Percentiles rank a stretch among this genome's conserved stretches.
These are phyloP conservation scores for Amanita pallidorosea DNA, from an alignment of 768 basidiomycete genomes.

Conservation along the genomic window DNA sequence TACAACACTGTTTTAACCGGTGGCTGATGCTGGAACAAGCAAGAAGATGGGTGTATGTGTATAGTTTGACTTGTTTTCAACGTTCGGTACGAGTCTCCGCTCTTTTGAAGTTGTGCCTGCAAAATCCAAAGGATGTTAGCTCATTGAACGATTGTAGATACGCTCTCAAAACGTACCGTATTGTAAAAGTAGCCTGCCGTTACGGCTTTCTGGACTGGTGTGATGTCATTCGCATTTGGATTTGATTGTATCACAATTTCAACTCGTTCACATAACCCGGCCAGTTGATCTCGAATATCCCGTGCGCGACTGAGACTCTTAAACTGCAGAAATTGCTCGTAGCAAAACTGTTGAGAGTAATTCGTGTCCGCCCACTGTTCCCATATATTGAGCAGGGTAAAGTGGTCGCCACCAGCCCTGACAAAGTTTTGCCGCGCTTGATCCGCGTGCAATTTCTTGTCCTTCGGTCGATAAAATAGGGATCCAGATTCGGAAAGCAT, in stretches of 20 bases:
- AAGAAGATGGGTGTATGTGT: constrained; percentile 93
- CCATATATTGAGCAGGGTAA: constrained; percentile 95
- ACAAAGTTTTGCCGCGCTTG: constrained; percentile 97
- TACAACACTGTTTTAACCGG: constrained; percentile 86
- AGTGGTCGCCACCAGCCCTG: constrained; percentile 93
- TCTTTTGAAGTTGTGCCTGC: constrained; percentile 87
- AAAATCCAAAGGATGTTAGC: neutral
- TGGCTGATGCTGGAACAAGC: constrained; percentile 91
- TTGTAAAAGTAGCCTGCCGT: constrained; percentile 96
- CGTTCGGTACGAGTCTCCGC: constrained; percentile 94
- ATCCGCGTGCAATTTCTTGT: constrained; percentile 95
- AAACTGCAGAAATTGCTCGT: constrained; percentile 91
- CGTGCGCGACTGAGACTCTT: constrained; percentile 91
- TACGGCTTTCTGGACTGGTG: constrained; percentile 89
- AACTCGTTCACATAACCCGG: constrained; percentile 91
- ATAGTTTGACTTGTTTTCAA: constrained; percentile 95
- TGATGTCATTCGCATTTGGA: constrained; percentile 88
- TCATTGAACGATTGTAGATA: neutral
- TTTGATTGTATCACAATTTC: constrained; percentile 84
- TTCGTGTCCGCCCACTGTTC: constrained; percentile 99
- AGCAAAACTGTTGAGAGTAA: constrained; percentile 94
- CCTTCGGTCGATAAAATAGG: constrained; percentile 94
- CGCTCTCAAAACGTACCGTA: constrained; percentile 44
- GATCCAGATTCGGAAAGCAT: constrained; percentile 96
- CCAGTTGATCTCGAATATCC: constrained; percentile 93